These are phyloP conservation scores for Blastocystis sp. DNA, from an alignment of 352 stramenopile genomes.

Conservation along the genomic window DNA sequence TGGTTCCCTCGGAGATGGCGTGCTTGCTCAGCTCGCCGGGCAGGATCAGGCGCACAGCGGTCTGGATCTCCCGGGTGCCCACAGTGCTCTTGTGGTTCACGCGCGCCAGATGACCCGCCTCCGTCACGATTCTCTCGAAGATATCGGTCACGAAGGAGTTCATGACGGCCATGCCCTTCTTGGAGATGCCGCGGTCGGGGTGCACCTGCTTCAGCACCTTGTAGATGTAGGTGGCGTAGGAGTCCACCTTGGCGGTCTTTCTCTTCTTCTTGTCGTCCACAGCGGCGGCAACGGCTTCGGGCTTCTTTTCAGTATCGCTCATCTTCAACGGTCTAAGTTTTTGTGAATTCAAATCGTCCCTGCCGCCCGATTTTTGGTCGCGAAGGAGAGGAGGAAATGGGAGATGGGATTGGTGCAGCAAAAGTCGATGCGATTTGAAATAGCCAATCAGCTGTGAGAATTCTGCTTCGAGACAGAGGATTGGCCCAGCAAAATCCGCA, in stretches of 20 bases:
- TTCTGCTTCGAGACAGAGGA: not conserved
- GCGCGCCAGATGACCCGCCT: too few species aligned
- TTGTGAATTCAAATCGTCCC: conserved; percentile 2
- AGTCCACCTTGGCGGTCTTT: conserved; percentile 81
- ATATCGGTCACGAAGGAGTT: too few species aligned
- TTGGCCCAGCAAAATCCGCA: not conserved
- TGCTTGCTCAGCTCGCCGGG: conserved; percentile 93
- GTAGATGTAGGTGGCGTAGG: conserved; percentile 73
- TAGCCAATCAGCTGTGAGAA: not conserved
- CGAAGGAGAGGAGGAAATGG: not conserved
- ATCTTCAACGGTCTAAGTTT: conserved; percentile 39
- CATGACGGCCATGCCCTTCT: too few species aligned
- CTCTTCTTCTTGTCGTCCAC: conserved; percentile 76
- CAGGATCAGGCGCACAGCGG: conserved; percentile 72
- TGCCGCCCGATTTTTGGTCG: not conserved
- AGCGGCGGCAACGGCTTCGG: not conserved
- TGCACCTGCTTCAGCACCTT: too few species aligned
- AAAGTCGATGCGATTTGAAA: not conserved
- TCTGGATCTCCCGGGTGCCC: too few species aligned
- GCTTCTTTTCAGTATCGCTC: not conserved
- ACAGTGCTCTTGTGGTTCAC: too few species aligned
- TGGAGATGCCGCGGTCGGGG: too few species aligned
- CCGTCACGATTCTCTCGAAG: too few species aligned
- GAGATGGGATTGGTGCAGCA: not conserved
- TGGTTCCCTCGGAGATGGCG: conserved; percentile 73